Evolutionary conservation across 2,329 filamentous ascomycete species (phyloP).

Genomic region (Fusarium clavum): DNA sequence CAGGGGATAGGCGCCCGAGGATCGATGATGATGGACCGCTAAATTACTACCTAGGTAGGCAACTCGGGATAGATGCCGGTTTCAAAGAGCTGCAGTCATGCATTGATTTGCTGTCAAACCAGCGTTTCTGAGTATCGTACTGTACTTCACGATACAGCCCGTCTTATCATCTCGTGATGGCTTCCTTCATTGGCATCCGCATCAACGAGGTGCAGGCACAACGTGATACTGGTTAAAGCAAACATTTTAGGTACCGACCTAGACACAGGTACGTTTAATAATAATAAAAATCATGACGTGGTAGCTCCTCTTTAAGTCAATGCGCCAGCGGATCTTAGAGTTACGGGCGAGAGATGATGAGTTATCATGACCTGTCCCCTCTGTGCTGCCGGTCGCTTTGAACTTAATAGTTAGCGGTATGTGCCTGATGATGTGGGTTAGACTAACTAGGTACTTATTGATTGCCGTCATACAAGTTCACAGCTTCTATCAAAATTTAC

Average conservation of each 20-base stretch:
- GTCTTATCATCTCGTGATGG: not conserved
- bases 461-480: slow-evolving; percentile 2
- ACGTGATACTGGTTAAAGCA: not conserved
- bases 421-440: not conserved
- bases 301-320: slow-evolving; percentile 1
- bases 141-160: not conserved
- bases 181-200: not conserved
- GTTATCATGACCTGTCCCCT: not conserved
- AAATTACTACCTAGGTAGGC: slow-evolving; percentile 2
- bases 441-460: not conserved
- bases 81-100: slow-evolving; percentile 11
- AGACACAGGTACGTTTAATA: not conserved
- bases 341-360: slow-evolving; percentile 3
- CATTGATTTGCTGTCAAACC: slow-evolving; percentile 17
- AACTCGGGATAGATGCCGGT: slow-evolving; percentile 14
- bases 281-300: not conserved
- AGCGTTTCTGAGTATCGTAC: not conserved
- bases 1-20: slow-evolving; percentile 22
- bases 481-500: not conserved
- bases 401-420: not conserved
- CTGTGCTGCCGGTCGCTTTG: not conserved
- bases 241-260: not conserved
- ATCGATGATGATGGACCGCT: slow-evolving; percentile 36
- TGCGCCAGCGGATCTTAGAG: not conserved
- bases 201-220: not conserved